A percentile compares a stretch with the other conserved stretches of the same genome.
Evolutionary conservation across 352 stramenopile species (phyloP).

Genomic region (Thalassiosira delicatula): DNA sequence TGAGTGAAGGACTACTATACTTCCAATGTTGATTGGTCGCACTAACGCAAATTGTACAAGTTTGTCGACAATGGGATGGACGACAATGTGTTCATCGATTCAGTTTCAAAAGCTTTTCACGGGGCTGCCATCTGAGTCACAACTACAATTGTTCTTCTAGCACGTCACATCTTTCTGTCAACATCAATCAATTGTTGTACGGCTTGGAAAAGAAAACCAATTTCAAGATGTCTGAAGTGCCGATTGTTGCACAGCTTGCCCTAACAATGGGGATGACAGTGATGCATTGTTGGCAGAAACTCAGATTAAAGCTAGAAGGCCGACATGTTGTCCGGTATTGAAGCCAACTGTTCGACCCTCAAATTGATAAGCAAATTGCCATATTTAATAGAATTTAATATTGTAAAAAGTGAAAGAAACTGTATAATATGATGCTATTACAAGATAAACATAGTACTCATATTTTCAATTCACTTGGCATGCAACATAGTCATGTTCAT

Average conservation of each 20-base stretch:
- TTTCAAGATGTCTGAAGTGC: conserved; percentile 45
- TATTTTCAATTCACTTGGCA: too few relatives aligned
- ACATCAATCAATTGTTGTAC: conserved; percentile 30
- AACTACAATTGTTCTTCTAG: not conserved
- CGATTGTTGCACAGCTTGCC: not conserved
- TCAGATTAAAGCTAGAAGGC: not conserved
- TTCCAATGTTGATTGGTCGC: conserved; percentile 48
- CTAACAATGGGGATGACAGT: not conserved
- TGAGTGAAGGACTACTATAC: conserved; percentile 60
- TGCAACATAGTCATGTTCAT: too few relatives aligned
- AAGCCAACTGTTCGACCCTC: too few relatives aligned
- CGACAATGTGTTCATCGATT: conserved; percentile 67
- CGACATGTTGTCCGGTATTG: conserved; percentile 12
- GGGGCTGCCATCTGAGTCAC: conserved; percentile 42
- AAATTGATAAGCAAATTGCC: too few relatives aligned
- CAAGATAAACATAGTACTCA: too few relatives aligned
- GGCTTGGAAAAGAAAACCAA: conserved; percentile 32
- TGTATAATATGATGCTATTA: too few relatives aligned
- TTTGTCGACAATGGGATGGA: conserved; percentile 68
- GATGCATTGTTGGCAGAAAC: not conserved
- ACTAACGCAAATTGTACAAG: conserved; percentile 57
- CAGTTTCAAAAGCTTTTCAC: conserved; percentile 66
- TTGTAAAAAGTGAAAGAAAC: too few relatives aligned
- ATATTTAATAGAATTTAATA: too few relatives aligned
- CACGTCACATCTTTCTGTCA: conserved; percentile 7